These are phyloP conservation scores for Euphorbia schlechtendalii DNA, from an alignment of 441 rosid species.

Conservation along the genomic window DNA sequence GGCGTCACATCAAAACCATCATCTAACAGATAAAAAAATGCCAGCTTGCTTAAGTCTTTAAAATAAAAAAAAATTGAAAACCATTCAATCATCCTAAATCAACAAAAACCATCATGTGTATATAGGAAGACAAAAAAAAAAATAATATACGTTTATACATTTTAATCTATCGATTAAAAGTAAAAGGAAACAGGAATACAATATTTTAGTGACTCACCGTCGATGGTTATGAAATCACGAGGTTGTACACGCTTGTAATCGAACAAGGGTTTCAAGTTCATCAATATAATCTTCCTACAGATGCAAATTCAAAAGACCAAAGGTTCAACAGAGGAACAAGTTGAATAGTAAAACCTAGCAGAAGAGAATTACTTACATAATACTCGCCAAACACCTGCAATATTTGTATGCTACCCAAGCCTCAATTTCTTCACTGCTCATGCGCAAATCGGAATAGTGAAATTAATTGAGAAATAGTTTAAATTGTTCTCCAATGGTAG, in stretches of 20 bases:
- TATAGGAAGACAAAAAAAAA: background rate
- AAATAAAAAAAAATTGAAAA: background rate
- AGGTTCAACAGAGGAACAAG: constrained; percentile 1
- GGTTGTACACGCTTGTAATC: constrained; percentile 87
- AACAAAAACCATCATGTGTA: background rate
- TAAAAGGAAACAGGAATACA: background rate
- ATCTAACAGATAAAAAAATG: constrained; percentile 31
- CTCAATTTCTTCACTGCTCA: too few species aligned
- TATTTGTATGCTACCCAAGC: too few species aligned
- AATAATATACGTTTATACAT: background rate
- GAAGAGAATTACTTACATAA: too few species aligned
- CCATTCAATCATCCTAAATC: background rate
- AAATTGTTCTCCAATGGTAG: too few species aligned
- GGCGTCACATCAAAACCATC: too few species aligned
- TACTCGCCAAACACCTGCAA: too few species aligned
- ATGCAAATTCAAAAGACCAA: constrained; percentile 28
- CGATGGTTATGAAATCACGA: constrained; percentile 36
- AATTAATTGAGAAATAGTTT: too few species aligned
- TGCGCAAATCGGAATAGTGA: too few species aligned
- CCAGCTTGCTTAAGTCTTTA: background rate
- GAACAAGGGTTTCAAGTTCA: constrained; percentile 78
- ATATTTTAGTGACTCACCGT: constrained; percentile 29
- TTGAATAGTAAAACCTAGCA: too few species aligned
- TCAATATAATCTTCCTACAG: constrained; percentile 49
- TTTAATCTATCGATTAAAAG: background rate